Percentiles rank a stretch among this genome's conserved stretches.
Evolutionary conservation across 352 stramenopile genomes (phyloP).

Genomic region (Phytophthora hybrid): DNA sequence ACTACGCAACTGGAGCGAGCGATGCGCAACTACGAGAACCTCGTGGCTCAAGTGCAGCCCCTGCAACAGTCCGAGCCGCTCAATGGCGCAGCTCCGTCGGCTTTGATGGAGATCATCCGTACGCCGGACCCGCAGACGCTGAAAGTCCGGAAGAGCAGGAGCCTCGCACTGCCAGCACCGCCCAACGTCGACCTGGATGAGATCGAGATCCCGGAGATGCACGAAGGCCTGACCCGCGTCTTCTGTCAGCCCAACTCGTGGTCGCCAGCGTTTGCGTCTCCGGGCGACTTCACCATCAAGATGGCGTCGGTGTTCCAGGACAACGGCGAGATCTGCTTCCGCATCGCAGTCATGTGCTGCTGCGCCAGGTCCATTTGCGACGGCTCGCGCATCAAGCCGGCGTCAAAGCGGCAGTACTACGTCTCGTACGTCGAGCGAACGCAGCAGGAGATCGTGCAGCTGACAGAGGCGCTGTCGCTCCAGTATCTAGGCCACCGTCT

Average conservation of each 20-base stretch:
- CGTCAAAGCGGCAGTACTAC: constrained; percentile 72
- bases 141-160: constrained; percentile 31
- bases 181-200: constrained; percentile 56
- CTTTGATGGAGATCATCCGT: constrained; percentile 38
- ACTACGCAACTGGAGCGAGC: constrained; percentile 25
- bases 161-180: constrained; percentile 25
- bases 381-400: constrained; percentile 41
- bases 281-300: constrained; percentile 83
- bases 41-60: constrained; percentile 34
- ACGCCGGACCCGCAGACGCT: constrained; percentile 22
- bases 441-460: constrained; percentile 57
- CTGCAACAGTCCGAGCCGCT: constrained; percentile 21
- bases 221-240: constrained; percentile 69
- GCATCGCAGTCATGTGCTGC: constrained; percentile 69
- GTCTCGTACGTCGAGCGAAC: constrained; percentile 66
- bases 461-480: constrained; percentile 67
- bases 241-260: constrained; percentile 74
- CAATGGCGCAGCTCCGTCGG: constrained; percentile 1
- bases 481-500: constrained; percentile 73
- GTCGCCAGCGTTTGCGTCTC: constrained; percentile 78
- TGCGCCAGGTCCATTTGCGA: constrained; percentile 65
- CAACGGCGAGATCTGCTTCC: constrained; percentile 53
- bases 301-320: constrained; percentile 55
- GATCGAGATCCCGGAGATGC: constrained; percentile 71
- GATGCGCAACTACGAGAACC: constrained; percentile 36